phyloP scores from a whole-genome alignment of 208 protist species.

The Leishmania guyanensis region DNA sequence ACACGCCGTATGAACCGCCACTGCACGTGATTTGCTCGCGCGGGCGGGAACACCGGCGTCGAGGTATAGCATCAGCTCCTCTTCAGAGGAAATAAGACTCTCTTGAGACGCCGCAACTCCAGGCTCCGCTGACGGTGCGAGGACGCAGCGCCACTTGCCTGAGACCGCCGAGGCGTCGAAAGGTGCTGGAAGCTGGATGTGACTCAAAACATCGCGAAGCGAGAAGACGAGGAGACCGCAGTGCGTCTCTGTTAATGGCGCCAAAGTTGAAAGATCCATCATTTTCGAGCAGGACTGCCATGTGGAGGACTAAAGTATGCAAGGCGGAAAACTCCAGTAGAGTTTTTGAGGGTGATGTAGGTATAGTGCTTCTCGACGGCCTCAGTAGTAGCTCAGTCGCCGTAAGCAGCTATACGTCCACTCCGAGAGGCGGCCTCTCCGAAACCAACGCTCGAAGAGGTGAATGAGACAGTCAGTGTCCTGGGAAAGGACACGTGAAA shows the following conservation, averaged over 20 bases:
- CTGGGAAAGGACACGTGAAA: background rate
- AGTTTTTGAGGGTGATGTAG: background rate
- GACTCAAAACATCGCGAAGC: conserved; percentile 68
- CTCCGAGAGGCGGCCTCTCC: background rate
- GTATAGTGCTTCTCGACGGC: background rate
- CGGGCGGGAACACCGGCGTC: conserved; percentile 64
- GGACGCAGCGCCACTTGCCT: conserved; percentile 83
- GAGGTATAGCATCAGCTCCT: conserved; percentile 53
- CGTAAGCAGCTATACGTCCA: background rate
- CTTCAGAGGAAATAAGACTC: conserved; percentile 34
- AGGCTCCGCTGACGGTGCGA: conserved; percentile 47
- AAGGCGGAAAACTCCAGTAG: background rate
- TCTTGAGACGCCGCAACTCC: conserved; percentile 7
- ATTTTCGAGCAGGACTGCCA: background rate
- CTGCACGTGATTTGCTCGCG: conserved; percentile 31
- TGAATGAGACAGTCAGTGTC: background rate
- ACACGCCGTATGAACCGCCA: conserved; percentile 34
- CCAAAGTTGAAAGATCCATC: background rate
- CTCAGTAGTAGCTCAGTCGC: background rate
- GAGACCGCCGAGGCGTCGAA: conserved; percentile 48
- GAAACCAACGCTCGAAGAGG: background rate
- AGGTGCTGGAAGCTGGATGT: conserved; percentile 51
- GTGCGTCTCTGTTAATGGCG: conserved; percentile 13
- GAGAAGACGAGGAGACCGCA: conserved; percentile 49
- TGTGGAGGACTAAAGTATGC: background rate